A percentile compares a stretch with the other conserved stretches of the same genome.
phyloP scores from a whole-genome alignment of 257 asterid genomes.

The Capsicum baccatum region DNA sequence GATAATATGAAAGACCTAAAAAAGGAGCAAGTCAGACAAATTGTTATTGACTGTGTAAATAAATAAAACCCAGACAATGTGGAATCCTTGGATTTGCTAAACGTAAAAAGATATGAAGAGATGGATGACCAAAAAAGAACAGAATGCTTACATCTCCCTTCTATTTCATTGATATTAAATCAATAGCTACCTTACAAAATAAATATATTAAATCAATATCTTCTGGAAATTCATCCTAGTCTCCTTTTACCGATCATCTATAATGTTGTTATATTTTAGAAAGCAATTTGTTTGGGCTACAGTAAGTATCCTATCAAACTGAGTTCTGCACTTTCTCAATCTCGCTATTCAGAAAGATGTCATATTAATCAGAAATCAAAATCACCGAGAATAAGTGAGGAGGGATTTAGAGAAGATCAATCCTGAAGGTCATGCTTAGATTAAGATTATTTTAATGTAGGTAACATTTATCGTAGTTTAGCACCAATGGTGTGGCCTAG shows the following conservation, averaged over 20 bases:
- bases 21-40: not conserved
- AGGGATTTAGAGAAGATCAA: not conserved
- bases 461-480: not conserved
- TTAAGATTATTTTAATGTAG: not conserved
- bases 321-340: slow-evolving; percentile 12
- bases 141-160: not conserved
- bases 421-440: slow-evolving; percentile 2
- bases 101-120: not conserved
- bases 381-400: not conserved
- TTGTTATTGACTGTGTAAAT: not conserved
- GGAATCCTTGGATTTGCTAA: not conserved
- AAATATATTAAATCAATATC: not conserved
- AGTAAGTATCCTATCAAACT: not conserved
- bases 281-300: slow-evolving; percentile 14
- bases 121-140: not conserved
- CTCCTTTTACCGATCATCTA: not conserved
- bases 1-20: not conserved
- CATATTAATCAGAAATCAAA: slow-evolving; percentile 19
- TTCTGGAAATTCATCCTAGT: slow-evolving; percentile 14
- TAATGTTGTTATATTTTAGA: not conserved
- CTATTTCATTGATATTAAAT: not conserved
- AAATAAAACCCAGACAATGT: slow-evolving; percentile 14
- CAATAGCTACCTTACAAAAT: not conserved
- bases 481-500: not conserved
- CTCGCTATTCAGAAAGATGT: not conserved